Percentiles rank a stretch among this genome's conserved stretches.
Conservation (phyloP, 768 basidiomycete genomes). For the Rhodotorula toruloides region DNA sequence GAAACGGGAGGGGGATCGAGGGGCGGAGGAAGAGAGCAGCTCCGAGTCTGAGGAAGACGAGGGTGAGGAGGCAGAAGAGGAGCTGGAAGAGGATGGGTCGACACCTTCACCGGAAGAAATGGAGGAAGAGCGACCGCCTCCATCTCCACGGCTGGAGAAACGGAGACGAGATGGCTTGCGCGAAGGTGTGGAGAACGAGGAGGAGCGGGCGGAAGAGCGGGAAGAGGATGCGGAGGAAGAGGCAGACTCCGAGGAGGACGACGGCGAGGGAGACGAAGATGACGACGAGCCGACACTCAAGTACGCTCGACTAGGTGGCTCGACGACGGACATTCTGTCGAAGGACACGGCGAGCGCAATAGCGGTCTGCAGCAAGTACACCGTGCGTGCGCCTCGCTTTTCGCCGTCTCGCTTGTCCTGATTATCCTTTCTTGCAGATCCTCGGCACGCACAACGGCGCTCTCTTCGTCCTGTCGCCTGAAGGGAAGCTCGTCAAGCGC, state of each 20-base stretch:
- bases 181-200: slow-evolving; percentile 23
- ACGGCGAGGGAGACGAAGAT: slow-evolving; percentile 57
- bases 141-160: no score
- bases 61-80: no score
- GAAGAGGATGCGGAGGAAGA: slow-evolving; percentile 33
- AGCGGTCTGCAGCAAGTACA: slow-evolving; percentile 63
- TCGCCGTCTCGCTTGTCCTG: background rate
- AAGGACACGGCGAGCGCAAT: slow-evolving; percentile 86
- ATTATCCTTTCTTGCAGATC: slow-evolving; percentile 53
- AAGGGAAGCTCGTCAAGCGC: slow-evolving; percentile 76
- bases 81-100: background rate
- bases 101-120: background rate
- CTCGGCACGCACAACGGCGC: slow-evolving; percentile 91
- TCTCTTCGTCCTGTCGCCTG: slow-evolving; percentile 73
- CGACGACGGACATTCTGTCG: slow-evolving; percentile 68
- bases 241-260: slow-evolving; percentile 48
- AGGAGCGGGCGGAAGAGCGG: background rate
- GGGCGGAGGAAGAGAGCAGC: background rate
- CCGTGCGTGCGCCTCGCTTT: slow-evolving; percentile 53
- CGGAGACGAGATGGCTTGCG: slow-evolving; percentile 33
- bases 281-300: slow-evolving; percentile 82
- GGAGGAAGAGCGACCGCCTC: no score
- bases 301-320: slow-evolving; percentile 73
- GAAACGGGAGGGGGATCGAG: background rate
- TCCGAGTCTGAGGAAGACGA: background rate